Evolutionary conservation across 805 yeast genomes (phyloP).

Genomic region (Candida suzukii): DNA sequence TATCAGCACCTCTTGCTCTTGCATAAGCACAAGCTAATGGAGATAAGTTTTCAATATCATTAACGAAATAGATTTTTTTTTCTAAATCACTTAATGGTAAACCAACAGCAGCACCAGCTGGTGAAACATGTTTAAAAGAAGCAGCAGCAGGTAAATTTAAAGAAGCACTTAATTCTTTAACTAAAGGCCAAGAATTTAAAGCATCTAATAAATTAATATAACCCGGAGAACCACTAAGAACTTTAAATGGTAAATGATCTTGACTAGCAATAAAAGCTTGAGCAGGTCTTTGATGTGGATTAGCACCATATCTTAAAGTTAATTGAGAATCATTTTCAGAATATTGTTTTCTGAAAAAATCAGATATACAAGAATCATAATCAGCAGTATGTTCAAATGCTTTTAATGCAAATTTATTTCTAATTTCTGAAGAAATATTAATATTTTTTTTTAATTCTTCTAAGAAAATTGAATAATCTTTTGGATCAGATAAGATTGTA

Average conservation of each 20-base stretch:
- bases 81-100: constrained; percentile 85
- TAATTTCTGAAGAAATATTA: constrained; percentile 62
- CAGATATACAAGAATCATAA: constrained; percentile 92
- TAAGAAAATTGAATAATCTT: constrained; percentile 82
- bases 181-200: constrained; percentile 97
- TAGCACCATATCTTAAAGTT: constrained; percentile 96
- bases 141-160: constrained; percentile 98
- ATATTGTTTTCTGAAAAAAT: constrained; percentile 95
- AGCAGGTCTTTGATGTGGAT: constrained; percentile 99
- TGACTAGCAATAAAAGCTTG: constrained; percentile 87
- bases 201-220: constrained; percentile 96
- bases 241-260: constrained; percentile 91
- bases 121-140: constrained; percentile 96
- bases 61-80: constrained; percentile 92
- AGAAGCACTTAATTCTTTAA: constrained; percentile 91
- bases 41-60: constrained; percentile 88
- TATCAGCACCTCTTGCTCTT: constrained; percentile 99
- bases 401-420: constrained; percentile 84
- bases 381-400: constrained; percentile 99
- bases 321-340: constrained; percentile 84
- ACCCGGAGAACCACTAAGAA: constrained; percentile 92
- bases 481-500: constrained; percentile 90
- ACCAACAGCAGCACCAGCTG: constrained; percentile 99
- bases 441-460: constrained; percentile 61
- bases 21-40: constrained; percentile 98